Evolutionary conservation across 257 asterid species (phyloP).

Genomic region (Solanum piurae): DNA sequence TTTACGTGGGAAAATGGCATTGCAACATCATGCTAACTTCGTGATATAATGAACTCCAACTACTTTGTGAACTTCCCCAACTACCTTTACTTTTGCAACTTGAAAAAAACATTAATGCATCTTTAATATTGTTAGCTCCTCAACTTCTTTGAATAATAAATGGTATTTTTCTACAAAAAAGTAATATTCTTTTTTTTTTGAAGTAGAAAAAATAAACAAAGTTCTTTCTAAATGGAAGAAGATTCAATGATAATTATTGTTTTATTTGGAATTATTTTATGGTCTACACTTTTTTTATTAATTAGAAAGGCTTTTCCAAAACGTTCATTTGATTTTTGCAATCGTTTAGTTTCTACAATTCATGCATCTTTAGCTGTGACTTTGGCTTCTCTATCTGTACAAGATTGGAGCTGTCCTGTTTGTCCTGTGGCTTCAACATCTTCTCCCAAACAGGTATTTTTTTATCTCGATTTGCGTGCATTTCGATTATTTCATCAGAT

Average conservation of each 20-base stretch:
- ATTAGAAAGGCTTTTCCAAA: conserved; percentile 16
- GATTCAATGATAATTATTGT: conserved; percentile 18
- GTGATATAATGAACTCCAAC: neutral
- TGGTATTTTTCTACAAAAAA: neutral
- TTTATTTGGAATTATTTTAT: conserved; percentile 23
- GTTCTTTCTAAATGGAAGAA: conserved; percentile 33
- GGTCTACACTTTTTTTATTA: conserved; percentile 34
- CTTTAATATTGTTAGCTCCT: neutral
- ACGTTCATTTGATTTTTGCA: conserved; percentile 54
- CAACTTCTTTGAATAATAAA: neutral
- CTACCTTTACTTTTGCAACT: neutral
- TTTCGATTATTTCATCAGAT: neutral
- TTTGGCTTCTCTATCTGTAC: conserved; percentile 43
- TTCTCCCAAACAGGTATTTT: conserved; percentile 40
- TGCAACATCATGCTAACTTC: neutral
- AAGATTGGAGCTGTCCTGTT: conserved; percentile 54
- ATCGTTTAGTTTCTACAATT: conserved; percentile 42
- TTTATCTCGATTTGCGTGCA: neutral
- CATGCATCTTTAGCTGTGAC: conserved; percentile 41
- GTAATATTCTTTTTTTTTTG: neutral
- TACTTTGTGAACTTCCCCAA: neutral
- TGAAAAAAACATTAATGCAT: neutral
- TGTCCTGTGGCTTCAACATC: conserved; percentile 50
- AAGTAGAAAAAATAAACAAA: neutral
- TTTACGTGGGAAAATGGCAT: neutral